A percentile compares a stretch with the other conserved stretches of the same genome.
Conservation (phyloP, 208 protist species). For the Crithidia fasciculata region DNA sequence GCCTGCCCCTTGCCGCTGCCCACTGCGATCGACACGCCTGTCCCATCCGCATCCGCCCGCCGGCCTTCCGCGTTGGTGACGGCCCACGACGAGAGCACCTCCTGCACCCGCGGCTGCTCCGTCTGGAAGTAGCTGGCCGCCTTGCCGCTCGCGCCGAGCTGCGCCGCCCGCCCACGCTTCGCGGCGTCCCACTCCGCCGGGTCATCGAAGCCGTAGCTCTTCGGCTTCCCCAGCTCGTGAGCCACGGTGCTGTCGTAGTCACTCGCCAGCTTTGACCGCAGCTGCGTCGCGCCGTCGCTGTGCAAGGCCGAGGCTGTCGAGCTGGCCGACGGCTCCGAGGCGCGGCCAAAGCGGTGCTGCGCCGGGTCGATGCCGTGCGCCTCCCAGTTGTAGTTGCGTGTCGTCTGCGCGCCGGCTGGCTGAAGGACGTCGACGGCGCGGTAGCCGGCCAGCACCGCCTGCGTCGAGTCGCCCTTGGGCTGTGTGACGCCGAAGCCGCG, state of each 20-base stretch:
- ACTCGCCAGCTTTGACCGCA: conserved; percentile 67
- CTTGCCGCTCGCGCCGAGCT: conserved; percentile 33
- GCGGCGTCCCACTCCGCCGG: conserved; percentile 54
- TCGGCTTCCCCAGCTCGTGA: conserved; percentile 62
- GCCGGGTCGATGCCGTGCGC: conserved; percentile 70
- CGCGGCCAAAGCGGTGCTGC: conserved; percentile 70
- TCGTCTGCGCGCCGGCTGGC: conserved; percentile 55
- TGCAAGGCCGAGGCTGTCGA: conserved; percentile 9
- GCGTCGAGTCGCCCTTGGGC: conserved; percentile 53
- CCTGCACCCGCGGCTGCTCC: conserved; percentile 49
- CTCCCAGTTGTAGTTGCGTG: conserved; percentile 85
- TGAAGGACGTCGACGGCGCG: conserved; percentile 57
- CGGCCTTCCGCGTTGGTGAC: background rate
- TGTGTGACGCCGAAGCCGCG: conserved; percentile 67
- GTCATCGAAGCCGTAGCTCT: conserved; percentile 67
- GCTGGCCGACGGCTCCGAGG: conserved; percentile 21
- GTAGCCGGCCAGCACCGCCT: conserved; percentile 55
- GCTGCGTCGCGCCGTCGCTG: conserved; percentile 28
- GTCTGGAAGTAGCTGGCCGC: conserved; percentile 36
- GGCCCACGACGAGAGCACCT: conserved; percentile 71
- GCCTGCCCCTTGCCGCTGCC: background rate
- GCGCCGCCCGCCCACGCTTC: conserved; percentile 22
- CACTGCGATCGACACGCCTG: background rate
- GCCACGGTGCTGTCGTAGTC: conserved; percentile 60
- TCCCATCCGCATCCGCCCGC: background rate